Percentiles rank a stretch among this genome's conserved stretches.
These are phyloP conservation scores for Globisporangium uncinulatum DNA, from an alignment of 352 stramenopile species.

Conservation along the genomic window DNA sequence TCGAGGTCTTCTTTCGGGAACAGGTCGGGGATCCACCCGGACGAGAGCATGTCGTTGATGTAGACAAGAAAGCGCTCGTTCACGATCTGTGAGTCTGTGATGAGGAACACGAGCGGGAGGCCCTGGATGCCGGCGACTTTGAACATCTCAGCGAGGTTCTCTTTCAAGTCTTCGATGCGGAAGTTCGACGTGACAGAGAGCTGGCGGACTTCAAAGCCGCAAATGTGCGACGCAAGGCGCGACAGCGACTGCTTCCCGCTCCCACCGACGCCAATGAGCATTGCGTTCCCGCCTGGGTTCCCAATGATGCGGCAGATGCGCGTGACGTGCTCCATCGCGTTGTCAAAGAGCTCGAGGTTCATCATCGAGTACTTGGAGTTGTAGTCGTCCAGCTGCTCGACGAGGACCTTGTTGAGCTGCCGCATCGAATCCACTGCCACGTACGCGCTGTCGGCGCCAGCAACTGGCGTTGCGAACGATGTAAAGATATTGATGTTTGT, in stretches of 20 bases:
- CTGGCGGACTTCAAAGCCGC: slow-evolving; percentile 94
- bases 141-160: slow-evolving; percentile 96
- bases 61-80: slow-evolving; percentile 98
- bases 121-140: slow-evolving; percentile 93
- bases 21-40: slow-evolving; percentile 95
- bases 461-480: slow-evolving; percentile 85
- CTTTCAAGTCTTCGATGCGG: slow-evolving; percentile 95
- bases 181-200: slow-evolving; percentile 95
- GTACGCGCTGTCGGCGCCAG: slow-evolving; percentile 68
- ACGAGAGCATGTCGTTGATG: slow-evolving; percentile 97
- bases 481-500: slow-evolving; percentile 92
- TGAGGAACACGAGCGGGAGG: slow-evolving; percentile 94
- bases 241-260: slow-evolving; percentile 96
- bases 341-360: slow-evolving; percentile 97
- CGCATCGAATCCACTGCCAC: slow-evolving; percentile 75
- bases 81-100: slow-evolving; percentile 98
- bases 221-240: slow-evolving; percentile 95
- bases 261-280: slow-evolving; percentile 97
- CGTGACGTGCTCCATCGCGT: slow-evolving; percentile 96
- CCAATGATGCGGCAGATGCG: slow-evolving; percentile 96
- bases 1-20: slow-evolving; percentile 98
- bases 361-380: slow-evolving; percentile 98
- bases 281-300: slow-evolving; percentile 94
- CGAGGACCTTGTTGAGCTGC: slow-evolving; percentile 84
- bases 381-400: slow-evolving; percentile 94